A percentile compares a stretch with the other conserved stretches of the same genome.
Evolutionary conservation across 2,329 filamentous ascomycete genomes (phyloP).

Genomic region (Beauveria sp.): DNA sequence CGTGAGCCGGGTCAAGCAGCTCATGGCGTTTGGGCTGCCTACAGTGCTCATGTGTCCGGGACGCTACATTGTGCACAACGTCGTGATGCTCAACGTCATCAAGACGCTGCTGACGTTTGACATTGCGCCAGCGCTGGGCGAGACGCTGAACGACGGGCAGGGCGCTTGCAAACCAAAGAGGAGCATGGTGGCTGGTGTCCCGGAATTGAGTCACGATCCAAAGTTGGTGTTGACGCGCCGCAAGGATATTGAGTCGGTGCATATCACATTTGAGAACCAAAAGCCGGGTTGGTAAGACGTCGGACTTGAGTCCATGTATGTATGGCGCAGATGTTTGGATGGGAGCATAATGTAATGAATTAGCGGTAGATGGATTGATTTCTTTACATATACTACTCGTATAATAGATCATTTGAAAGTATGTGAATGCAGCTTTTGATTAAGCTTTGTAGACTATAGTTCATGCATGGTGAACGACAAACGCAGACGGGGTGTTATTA

Average conservation of each 20-base stretch:
- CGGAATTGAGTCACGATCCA: not conserved
- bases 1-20: not conserved
- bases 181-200: conserved; percentile 4
- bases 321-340: not conserved
- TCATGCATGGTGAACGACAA: no score
- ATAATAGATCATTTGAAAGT: no score
- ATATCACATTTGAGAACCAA: conserved; percentile 5
- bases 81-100: conserved; percentile 7
- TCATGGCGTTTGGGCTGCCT: conserved; percentile 7
- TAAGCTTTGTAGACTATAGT: no score
- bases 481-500: no score
- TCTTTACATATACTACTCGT: no score
- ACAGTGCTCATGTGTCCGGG: conserved; percentile 9
- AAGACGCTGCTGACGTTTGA: conserved; percentile 10
- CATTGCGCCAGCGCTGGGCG: not conserved
- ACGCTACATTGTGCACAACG: conserved; percentile 7
- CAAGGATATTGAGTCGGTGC: not conserved
- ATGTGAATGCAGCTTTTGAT: no score
- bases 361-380: no score
- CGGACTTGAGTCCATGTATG: not conserved
- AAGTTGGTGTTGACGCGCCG: conserved; percentile 3
- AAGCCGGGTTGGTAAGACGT: conserved; percentile 1
- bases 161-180: not conserved
- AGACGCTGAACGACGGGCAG: not conserved
- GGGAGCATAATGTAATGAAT: not conserved